These are phyloP conservation scores for Monsonia emarginata DNA, from an alignment of 441 rosid species.

Conservation along the genomic window DNA sequence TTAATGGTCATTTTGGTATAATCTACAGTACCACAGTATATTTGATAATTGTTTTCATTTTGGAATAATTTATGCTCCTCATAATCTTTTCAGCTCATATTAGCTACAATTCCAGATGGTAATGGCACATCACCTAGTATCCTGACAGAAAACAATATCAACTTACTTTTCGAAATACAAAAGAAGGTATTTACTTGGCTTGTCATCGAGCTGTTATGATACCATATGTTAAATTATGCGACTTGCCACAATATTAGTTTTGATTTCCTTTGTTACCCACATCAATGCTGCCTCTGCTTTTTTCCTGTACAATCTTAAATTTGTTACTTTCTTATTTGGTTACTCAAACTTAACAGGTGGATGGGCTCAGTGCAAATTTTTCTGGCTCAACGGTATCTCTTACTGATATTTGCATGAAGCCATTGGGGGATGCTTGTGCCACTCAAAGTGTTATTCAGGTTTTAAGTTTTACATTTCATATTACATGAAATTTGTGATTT, in stretches of 20 bases:
- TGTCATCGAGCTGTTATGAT: not conserved
- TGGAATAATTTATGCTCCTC: slow-evolving; percentile 21
- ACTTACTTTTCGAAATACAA: slow-evolving; percentile 86
- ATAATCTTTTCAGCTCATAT: slow-evolving; percentile 52
- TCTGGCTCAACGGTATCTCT: slow-evolving; percentile 75
- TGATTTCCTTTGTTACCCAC: not conserved
- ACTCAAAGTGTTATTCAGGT: slow-evolving; percentile 95
- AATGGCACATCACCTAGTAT: slow-evolving; percentile 52
- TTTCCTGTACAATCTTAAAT: not conserved
- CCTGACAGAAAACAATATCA: slow-evolving; percentile 72
- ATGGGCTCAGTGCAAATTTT: slow-evolving; percentile 69
- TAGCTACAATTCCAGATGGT: slow-evolving; percentile 65
- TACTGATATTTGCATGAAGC: slow-evolving; percentile 91
- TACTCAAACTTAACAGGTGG: slow-evolving; percentile 48
- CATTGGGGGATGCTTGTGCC: slow-evolving; percentile 83
- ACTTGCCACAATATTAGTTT: not conserved
- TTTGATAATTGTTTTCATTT: not conserved
- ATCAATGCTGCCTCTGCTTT: not conserved
- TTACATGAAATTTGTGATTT: not conserved
- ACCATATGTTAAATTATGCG: not conserved
- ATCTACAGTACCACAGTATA: not conserved
- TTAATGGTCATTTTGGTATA: not conserved
- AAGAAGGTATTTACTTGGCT: slow-evolving; percentile 51
- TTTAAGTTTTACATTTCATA: not conserved
- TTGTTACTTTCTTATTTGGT: slow-evolving; percentile 4